Base-by-base conservation (phyloP, 2,329 filamentous ascomycete genomes). In the Westerdykella ornata region DNA sequence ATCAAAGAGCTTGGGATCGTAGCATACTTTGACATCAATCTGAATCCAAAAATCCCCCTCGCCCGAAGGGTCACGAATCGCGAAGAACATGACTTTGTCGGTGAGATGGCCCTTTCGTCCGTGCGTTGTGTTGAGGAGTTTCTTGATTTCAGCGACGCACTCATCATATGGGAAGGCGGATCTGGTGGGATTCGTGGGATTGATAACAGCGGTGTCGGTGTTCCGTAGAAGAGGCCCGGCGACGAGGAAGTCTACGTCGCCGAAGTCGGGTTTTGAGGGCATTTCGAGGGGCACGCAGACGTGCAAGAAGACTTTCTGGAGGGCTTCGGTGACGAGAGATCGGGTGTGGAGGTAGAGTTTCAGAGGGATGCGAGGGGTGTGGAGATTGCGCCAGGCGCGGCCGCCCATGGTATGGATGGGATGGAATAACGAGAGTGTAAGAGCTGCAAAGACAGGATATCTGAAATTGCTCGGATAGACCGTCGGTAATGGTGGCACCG, bases 211-310 rank as follows among this genome's bases (percentile, higher is more conserved):
- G 6, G 33, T 35, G 5, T 42, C 33, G 16, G 14, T n/a, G 9
- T 17, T 2, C 3, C 12, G 31, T 17, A n/a, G 14, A 15, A 44
- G n/a, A 33, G 45, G 33, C 42, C 44, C 47, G 19, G 46, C 45
- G 17, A 56, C 55, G 5, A 58, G 41, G 41, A 55, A 56, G 39
- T 58, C 56, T 26, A 59, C 37, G 39, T 60, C 54, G 28, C 53
- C 56, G 29, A 44, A 51, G 38, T 56, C 45, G 12, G 32, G 2
- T 34, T 62, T 62, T 11, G 30, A 42, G 1, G 58, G 54, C 40
- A 57, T 45, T 40, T 60, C 57, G 3, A 45, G 49, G 8, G 54
- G 53, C 8, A 60, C 56, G 6, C 46, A 47, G 19, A 60, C 52
- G 35, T 54, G 44, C 12, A 34, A 16, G 46, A 62, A 62, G 39